Evolutionary conservation across 139 green algal genomes (phyloP).

Genomic region (Haematococcus sp.): DNA sequence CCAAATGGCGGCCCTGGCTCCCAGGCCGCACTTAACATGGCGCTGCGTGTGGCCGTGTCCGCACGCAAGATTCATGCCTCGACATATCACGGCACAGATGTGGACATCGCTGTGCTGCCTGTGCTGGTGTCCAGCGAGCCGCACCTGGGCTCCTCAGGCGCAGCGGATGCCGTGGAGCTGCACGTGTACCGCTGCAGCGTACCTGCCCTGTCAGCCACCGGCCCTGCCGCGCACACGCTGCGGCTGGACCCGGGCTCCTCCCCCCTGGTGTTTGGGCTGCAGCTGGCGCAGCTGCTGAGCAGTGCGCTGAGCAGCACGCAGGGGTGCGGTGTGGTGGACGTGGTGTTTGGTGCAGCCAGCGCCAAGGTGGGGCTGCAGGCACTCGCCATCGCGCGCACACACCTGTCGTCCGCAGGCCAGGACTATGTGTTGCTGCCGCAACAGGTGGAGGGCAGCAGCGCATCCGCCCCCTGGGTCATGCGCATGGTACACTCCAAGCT

Average conservation of each 20-base stretch:
- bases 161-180: slow-evolving; percentile 7
- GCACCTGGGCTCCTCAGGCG: neutral
- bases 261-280: slow-evolving; percentile 23
- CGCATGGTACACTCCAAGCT: slow-evolving; percentile 1
- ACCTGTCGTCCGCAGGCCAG: slow-evolving; percentile 22
- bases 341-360: slow-evolving; percentile 21
- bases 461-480: neutral
- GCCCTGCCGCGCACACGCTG: neutral
- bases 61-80: slow-evolving; percentile 26
- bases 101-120: slow-evolving; percentile 19
- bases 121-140: slow-evolving; percentile 12
- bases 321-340: slow-evolving; percentile 11
- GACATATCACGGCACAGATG: slow-evolving; percentile 3
- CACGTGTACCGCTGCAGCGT: slow-evolving; percentile 30
- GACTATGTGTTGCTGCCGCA: slow-evolving; percentile 27
- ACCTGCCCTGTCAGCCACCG: neutral
- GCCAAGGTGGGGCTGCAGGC: slow-evolving; percentile 32
- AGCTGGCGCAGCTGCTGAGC: slow-evolving; percentile 9
- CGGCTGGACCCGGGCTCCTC: slow-evolving; percentile 18
- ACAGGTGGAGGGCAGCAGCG: neutral
- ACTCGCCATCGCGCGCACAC: slow-evolving; percentile 26
- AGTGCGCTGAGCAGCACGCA: neutral
- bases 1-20: neutral
- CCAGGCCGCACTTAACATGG: slow-evolving; percentile 13
- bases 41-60: slow-evolving; percentile 20